Evolutionary conservation across 805 yeast genomes (phyloP), one percentile per base, ranked within the genome.

Genomic region (Schizosaccharomyces lindneri): DNA sequence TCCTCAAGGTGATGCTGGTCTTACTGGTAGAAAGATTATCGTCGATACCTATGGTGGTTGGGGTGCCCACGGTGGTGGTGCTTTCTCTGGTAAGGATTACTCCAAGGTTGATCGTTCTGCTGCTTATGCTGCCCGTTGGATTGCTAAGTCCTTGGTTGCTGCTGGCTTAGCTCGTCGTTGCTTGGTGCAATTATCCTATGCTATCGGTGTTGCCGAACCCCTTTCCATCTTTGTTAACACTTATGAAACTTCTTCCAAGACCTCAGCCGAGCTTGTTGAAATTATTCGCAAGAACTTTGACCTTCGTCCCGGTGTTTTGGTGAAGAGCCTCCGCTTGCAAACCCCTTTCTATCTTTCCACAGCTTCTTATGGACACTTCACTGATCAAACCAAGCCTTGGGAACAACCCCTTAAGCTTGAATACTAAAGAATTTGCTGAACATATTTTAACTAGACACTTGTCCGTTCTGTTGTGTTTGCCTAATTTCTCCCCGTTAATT

Each of bases 61-160:
- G 94, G 97, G 98, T 78, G 97, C 98, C 72, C 98, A 93, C 81
- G 98, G 98, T 78, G 98, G 98, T 81, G 98, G 98, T 81, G 98
- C 98, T 67, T 93, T 93, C 88, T 85, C 95, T 66, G 98, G 98
- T 77, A 93, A 93, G 81, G 98, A 93, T 78, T 93, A 87, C 86
- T 87, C 97, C 75, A 93, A 93, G 82, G 98, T 93, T 72, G 98
- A 93, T 77, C 87, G 98, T 80, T 90, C 97, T 67, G 98, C 98
- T 73, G 98, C 98, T 68, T 93, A 93, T 74, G 97, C 98, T 72
- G 98, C 98, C 70, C 88, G 98, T 81, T 93, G 98, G 98, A 97
- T 93, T 70, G 98, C 98, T 75, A 93, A 93, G 81, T 93, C 98
- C 62, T 82, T 93, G 70, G 95, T 93, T 67, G 78, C 81, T 70